phyloP scores from a whole-genome alignment of 768 basidiomycete genomes.

The Pleurotus giganteus region DNA sequence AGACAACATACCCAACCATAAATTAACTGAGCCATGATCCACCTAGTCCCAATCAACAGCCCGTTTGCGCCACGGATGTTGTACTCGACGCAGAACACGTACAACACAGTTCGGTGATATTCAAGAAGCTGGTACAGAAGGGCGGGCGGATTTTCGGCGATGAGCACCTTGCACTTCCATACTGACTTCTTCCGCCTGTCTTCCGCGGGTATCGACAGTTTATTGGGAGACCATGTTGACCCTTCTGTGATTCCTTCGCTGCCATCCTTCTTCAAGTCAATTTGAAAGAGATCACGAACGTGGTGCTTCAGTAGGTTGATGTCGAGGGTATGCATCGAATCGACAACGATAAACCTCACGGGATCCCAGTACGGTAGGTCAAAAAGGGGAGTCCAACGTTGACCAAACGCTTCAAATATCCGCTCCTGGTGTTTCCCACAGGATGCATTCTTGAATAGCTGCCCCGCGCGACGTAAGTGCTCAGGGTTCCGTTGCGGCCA shows the following conservation, averaged over 20 bases:
- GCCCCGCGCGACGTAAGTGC: constrained; percentile 15
- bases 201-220: background rate
- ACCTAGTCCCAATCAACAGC: background rate
- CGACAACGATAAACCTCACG: constrained; percentile 23
- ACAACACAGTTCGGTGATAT: background rate
- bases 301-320: constrained; percentile 25
- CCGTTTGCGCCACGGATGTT: background rate
- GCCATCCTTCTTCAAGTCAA: background rate
- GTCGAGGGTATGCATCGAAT: constrained; percentile 37
- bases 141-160: background rate
- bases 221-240: background rate
- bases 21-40: background rate
- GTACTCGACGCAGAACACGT: background rate
- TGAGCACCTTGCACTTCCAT: background rate
- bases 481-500: constrained; percentile 14
- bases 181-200: background rate
- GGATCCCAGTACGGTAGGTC: constrained; percentile 34
- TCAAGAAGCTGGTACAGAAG: background rate
- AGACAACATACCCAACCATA: background rate
- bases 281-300: background rate
- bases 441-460: constrained; percentile 16
- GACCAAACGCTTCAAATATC: constrained; percentile 19
- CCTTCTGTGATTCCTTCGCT: background rate
- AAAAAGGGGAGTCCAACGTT: constrained; percentile 27
- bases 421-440: constrained; percentile 2